Percentiles rank a stretch among this genome's conserved stretches.
phyloP scores from a whole-genome alignment of 495 filamentous ascomycete genomes.

The Penicillium simplicissimum region DNA sequence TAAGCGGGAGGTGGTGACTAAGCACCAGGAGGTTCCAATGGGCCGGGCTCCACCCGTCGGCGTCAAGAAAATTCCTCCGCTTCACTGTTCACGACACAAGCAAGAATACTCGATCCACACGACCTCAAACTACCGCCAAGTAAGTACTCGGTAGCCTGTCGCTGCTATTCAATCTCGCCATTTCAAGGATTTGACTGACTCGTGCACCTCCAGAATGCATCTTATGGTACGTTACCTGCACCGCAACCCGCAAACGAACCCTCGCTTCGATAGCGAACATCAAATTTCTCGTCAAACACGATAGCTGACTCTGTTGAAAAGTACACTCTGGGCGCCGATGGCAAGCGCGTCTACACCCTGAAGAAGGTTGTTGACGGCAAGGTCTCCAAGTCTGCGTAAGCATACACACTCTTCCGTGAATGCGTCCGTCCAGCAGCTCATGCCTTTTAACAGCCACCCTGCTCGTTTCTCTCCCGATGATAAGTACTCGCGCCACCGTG shows the following conservation, averaged over 20 bases:
- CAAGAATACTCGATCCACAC: slow-evolving; percentile 6
- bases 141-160: slow-evolving; percentile 20
- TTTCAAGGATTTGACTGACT: slow-evolving; percentile 18
- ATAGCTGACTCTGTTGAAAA: slow-evolving; percentile 24
- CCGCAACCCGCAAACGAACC: slow-evolving; percentile 7
- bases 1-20: slow-evolving; percentile 37
- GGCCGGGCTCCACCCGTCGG: slow-evolving; percentile 20
- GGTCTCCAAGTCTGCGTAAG: slow-evolving; percentile 80
- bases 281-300: background rate
- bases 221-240: slow-evolving; percentile 45
- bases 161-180: background rate
- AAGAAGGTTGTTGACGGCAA: slow-evolving; percentile 61
- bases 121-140: slow-evolving; percentile 30
- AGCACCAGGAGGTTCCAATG: too few species aligned
- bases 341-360: slow-evolving; percentile 82
- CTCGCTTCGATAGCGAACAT: slow-evolving; percentile 5
- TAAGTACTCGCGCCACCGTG: slow-evolving; percentile 91
- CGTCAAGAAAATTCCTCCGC: slow-evolving; percentile 39
- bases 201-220: slow-evolving; percentile 46
- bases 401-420: background rate
- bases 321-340: slow-evolving; percentile 77
- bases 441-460: slow-evolving; percentile 61
- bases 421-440: background rate
- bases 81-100: slow-evolving; percentile 17
- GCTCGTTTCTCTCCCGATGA: slow-evolving; percentile 97